These are phyloP conservation scores for Pyrenophora seminiperda DNA, from an alignment of 2,329 filamentous ascomycete species.

Conservation along the genomic window DNA sequence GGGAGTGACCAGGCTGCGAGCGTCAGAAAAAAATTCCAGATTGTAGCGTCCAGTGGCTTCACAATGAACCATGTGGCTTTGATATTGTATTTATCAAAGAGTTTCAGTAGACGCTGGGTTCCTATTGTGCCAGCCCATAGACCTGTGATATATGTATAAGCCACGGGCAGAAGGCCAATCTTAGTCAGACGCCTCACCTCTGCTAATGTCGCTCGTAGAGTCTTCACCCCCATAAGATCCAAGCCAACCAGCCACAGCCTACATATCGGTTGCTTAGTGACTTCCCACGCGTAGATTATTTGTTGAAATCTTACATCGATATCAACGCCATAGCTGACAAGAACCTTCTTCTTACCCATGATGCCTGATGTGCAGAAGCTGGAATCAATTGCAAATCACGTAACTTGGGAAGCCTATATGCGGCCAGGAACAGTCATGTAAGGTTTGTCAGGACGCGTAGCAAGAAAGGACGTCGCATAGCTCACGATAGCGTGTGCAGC, in stretches of 20 bases:
- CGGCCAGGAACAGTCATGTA: not conserved
- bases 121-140: slow-evolving; percentile 74
- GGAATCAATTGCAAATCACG: not conserved
- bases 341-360: slow-evolving; percentile 59
- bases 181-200: slow-evolving; percentile 54
- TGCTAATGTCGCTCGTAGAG: slow-evolving; percentile 71
- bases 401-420: not conserved
- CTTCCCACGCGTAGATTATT: slow-evolving; percentile 49
- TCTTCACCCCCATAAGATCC: slow-evolving; percentile 77
- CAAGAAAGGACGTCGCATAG: not conserved
- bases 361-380: not conserved
- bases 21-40: not conserved
- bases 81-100: slow-evolving; percentile 76
- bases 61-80: slow-evolving; percentile 72
- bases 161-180: not conserved
- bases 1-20: slow-evolving; percentile 59
- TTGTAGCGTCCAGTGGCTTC: slow-evolving; percentile 58
- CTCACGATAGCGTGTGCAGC: slow-evolving; percentile 13
- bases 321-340: slow-evolving; percentile 70
- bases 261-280: not conserved
- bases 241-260: slow-evolving; percentile 70
- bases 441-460: not conserved
- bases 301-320: slow-evolving; percentile 58
- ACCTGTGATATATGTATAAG: slow-evolving; percentile 47
- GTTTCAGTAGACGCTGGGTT: slow-evolving; percentile 68